A percentile compares a stretch with the other conserved stretches of the same genome.
These are phyloP conservation scores for Ogataea ganodermae DNA, from an alignment of 805 yeast genomes.

Conservation along the genomic window DNA sequence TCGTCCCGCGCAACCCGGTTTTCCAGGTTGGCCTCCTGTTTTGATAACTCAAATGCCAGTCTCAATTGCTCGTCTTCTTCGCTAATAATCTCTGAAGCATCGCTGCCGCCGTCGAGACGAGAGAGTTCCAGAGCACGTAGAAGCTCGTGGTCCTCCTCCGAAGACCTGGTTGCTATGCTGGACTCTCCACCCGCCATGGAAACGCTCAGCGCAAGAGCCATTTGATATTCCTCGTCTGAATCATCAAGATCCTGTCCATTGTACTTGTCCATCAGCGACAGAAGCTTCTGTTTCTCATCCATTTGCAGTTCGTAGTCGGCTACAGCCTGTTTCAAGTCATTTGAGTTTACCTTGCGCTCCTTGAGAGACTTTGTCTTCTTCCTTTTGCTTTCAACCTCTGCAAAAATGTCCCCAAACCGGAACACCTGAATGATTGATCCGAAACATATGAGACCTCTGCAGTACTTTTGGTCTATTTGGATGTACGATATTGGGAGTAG, in stretches of 20 bases:
- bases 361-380: constrained; percentile 18
- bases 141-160: constrained; percentile 36
- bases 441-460: constrained; percentile 41
- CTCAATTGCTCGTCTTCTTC: constrained; percentile 22
- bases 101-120: constrained; percentile 9
- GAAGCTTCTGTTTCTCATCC: constrained; percentile 27
- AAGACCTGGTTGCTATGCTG: too few relatives aligned
- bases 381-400: constrained; percentile 19
- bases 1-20: constrained; percentile 1
- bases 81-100: neutral
- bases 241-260: constrained; percentile 45
- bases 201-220: constrained; percentile 46
- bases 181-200: constrained; percentile 27
- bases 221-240: constrained; percentile 42
- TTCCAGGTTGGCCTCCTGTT: constrained; percentile 11
- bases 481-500: constrained; percentile 24
- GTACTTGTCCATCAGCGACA: constrained; percentile 41
- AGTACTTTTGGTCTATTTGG: constrained; percentile 22
- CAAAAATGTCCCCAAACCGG: constrained; percentile 43
- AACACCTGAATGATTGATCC: constrained; percentile 49
- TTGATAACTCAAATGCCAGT: constrained; percentile 26
- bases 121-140: constrained; percentile 23
- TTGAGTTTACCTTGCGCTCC: constrained; percentile 32
- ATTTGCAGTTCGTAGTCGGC: constrained; percentile 32
- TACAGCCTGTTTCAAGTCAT: constrained; percentile 37